Evolutionary conservation across 2,329 filamentous ascomycete genomes (phyloP).

Genomic region (Mycocentrospora acerina): DNA sequence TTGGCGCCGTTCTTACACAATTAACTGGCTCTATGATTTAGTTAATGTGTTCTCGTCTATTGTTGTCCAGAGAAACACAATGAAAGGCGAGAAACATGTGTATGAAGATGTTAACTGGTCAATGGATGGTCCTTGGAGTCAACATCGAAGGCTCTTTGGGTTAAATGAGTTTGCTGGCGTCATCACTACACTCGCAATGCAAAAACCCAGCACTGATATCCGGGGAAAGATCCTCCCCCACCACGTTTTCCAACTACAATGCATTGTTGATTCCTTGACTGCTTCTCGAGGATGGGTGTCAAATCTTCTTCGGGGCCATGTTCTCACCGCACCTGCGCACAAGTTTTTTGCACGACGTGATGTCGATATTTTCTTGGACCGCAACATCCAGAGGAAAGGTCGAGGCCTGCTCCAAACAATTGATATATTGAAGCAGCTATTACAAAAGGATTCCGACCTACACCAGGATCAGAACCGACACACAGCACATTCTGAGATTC

Average conservation of each 20-base stretch:
- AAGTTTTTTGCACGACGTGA: constrained; percentile 45
- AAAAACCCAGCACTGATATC: constrained; percentile 45
- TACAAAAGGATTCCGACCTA: constrained; percentile 28
- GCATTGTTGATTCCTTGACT: constrained; percentile 52
- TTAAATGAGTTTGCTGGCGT: constrained; percentile 50
- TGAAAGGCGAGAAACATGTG: constrained; percentile 36
- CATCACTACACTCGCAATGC: constrained; percentile 50
- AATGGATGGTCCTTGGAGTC: constrained; percentile 39
- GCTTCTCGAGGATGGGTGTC: constrained; percentile 50
- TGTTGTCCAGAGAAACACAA: constrained; percentile 43
- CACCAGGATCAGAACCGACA: constrained; percentile 21
- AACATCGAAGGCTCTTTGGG: constrained; percentile 46
- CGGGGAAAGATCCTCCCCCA: constrained; percentile 48
- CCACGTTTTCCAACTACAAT: constrained; percentile 54
- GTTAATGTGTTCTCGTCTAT: constrained; percentile 50
- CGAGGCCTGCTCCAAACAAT: constrained; percentile 37
- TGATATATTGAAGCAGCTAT: constrained; percentile 31
- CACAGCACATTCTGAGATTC: constrained; percentile 8
- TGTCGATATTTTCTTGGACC: constrained; percentile 49
- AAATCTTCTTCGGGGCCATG: constrained; percentile 36
- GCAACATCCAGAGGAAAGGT: constrained; percentile 27
- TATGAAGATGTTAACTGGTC: constrained; percentile 49
- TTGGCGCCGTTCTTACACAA: constrained; percentile 53
- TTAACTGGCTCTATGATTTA: constrained; percentile 56
- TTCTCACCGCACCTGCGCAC: constrained; percentile 38